Evolutionary conservation across 2,329 filamentous ascomycete species (phyloP).

Genomic region (Thielaviopsis musarum): DNA sequence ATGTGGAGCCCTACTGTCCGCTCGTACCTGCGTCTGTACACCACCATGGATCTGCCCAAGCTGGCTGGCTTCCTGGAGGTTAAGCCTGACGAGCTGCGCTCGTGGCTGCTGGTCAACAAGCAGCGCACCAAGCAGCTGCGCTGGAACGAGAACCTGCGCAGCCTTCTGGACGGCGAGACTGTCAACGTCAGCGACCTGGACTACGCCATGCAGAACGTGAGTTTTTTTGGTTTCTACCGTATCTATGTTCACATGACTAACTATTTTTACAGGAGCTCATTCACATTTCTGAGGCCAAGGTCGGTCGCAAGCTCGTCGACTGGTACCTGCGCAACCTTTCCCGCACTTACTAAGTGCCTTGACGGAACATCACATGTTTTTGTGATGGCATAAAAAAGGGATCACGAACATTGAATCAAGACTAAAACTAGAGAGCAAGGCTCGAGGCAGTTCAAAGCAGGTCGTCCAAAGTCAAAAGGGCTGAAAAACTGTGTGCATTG

Average conservation of each 20-base stretch:
- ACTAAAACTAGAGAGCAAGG: neutral
- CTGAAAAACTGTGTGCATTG: neutral
- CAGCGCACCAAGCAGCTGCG: slow-evolving; percentile 92
- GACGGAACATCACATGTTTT: neutral
- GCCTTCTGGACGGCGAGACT: slow-evolving; percentile 77
- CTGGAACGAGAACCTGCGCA: slow-evolving; percentile 68
- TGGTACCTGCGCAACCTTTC: slow-evolving; percentile 98
- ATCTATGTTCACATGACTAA: neutral
- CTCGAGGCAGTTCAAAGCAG: neutral
- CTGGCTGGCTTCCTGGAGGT: slow-evolving; percentile 94
- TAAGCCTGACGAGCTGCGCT: slow-evolving; percentile 85
- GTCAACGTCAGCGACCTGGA: slow-evolving; percentile 91
- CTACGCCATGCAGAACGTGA: slow-evolving; percentile 86
- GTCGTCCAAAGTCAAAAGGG: neutral
- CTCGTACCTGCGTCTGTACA: slow-evolving; percentile 97
- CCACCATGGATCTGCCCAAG: slow-evolving; percentile 98
- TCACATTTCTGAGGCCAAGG: slow-evolving; percentile 97
- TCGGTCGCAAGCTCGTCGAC: slow-evolving; percentile 89
- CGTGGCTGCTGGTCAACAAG: slow-evolving; percentile 94
- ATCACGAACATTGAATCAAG: neutral
- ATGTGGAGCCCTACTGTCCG: slow-evolving; percentile 96
- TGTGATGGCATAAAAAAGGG: neutral
- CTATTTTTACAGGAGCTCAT: slow-evolving; percentile 56
- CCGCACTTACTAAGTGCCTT: slow-evolving; percentile 59
- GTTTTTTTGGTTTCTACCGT: slow-evolving; percentile 27